Conservation (phyloP, 73 alveolate species). For the Uronychia setigera region DNA sequence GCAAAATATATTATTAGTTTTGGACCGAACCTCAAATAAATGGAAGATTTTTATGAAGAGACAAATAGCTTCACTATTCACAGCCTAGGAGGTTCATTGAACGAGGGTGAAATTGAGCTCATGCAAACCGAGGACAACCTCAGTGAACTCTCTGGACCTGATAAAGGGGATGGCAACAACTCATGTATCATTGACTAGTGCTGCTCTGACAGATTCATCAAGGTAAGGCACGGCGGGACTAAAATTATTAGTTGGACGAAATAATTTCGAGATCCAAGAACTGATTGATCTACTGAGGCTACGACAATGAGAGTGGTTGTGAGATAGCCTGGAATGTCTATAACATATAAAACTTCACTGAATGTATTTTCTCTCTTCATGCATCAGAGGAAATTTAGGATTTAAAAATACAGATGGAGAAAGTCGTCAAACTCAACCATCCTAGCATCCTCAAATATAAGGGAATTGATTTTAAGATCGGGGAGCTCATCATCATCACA, state of each 20-base stretch:
- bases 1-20: too few relatives aligned
- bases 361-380: background rate
- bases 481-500: slow-evolving; percentile 25
- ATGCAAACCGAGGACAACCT: background rate
- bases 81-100: background rate
- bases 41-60: slow-evolving; percentile 1
- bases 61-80: background rate
- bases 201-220: slow-evolving; percentile 29
- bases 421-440: slow-evolving; percentile 19
- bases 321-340: slow-evolving; percentile 84
- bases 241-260: background rate
- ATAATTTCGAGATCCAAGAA: slow-evolving; percentile 18
- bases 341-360: slow-evolving; percentile 58
- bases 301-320: slow-evolving; percentile 73
- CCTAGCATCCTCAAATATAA: slow-evolving; percentile 27
- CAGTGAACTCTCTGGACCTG: background rate
- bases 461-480: slow-evolving; percentile 5
- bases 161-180: background rate
- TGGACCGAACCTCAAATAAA: too few relatives aligned
- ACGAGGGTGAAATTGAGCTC: background rate
- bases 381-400: slow-evolving; percentile 14
- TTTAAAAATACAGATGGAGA: background rate
- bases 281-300: slow-evolving; percentile 68
- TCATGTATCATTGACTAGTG: slow-evolving; percentile 8
- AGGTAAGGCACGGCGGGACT: slow-evolving; percentile 6